These are phyloP conservation scores for Geosmithia morbida DNA, from an alignment of 2,329 filamentous ascomycete species.

Conservation along the genomic window DNA sequence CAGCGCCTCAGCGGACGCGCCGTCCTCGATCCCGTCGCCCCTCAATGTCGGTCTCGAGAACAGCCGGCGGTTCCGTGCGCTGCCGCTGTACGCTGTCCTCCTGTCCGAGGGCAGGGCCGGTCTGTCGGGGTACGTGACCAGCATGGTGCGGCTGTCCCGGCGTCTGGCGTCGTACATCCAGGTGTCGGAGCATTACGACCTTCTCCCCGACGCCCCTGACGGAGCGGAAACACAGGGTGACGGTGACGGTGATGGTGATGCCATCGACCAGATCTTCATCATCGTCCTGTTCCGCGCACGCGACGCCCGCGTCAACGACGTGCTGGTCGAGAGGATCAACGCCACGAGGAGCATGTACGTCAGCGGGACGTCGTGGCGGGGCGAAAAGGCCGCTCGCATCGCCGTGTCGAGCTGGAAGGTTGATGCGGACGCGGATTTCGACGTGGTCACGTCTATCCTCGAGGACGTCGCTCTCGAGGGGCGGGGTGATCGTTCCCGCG, in stretches of 20 bases:
- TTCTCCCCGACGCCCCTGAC: conserved; percentile 47
- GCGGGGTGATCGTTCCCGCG: too few relatives aligned
- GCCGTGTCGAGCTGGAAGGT: conserved; percentile 79
- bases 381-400: conserved; percentile 60
- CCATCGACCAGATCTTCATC: conserved; percentile 26
- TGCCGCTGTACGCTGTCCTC: conserved; percentile 78
- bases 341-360: conserved; percentile 62
- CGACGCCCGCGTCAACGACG: conserved; percentile 44
- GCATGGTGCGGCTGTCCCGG: conserved; percentile 57
- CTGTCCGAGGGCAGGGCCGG: conserved; percentile 59
- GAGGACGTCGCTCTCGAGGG: conserved; percentile 24
- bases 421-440: conserved; percentile 51
- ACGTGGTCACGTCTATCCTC: conserved; percentile 50
- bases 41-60: conserved; percentile 84
- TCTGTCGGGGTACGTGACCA: conserved; percentile 52
- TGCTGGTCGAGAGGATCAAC: conserved; percentile 62
- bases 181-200: conserved; percentile 43
- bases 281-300: conserved; percentile 66
- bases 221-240: too few relatives aligned
- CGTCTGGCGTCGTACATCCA: conserved; percentile 9
- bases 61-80: conserved; percentile 74
- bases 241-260: conserved; percentile 21
- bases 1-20: conserved; percentile 15
- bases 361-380: conserved; percentile 67
- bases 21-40: conserved; percentile 51